Evolutionary conservation across 2,329 filamentous ascomycete species (phyloP), one percentile per base, ranked within the genome.

Genomic region (Aspergillus sergii): DNA sequence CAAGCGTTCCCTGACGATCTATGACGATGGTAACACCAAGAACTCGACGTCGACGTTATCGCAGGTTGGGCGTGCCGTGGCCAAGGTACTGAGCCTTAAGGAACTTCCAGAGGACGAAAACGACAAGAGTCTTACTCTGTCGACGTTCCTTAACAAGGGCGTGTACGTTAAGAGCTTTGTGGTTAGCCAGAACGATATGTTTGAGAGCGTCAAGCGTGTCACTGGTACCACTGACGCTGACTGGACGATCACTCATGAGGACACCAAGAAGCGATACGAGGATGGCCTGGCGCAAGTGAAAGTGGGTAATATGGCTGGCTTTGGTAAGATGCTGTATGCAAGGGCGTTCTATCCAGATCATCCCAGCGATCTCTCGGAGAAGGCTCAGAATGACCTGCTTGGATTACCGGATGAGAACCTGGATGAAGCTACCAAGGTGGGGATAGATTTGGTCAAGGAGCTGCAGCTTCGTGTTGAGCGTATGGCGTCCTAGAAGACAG

Each of bases 101-200:
- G 64, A 80, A 68, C 67, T 75, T 23, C 82, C 84, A 0, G 76
- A 81, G 1, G 76, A 73, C 32, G 69, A 71, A 45, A 72, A 72
- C 1, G 78, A 81, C 41, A 70, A 67, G 8, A 73, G 76, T 9
- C 69, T 73, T 2, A 78, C 79, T 10, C 61, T 88, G 10, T 79
- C 67, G 9, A 66, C 73, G 39, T 87, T 79, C 68, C 75, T 77
- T 3, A 86, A 88, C 73, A 80, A 81, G 57, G 66, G 69, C 0
- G 70, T 89, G 1, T 86, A 82, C 67, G 67, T 89, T 12, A 81
- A 79, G 9, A 88, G 85, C 64, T 91, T 90, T 76, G 73, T 78
- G 12, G 68, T 88, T 64, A 86, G 76, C 63, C 89, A 92, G 73
- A 81, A 82, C 12, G 88, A 91, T 11, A 91, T 91, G 79, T 81